Evolutionary conservation across 331 rosid species (phyloP).

Genomic region (Malus hybrid): DNA sequence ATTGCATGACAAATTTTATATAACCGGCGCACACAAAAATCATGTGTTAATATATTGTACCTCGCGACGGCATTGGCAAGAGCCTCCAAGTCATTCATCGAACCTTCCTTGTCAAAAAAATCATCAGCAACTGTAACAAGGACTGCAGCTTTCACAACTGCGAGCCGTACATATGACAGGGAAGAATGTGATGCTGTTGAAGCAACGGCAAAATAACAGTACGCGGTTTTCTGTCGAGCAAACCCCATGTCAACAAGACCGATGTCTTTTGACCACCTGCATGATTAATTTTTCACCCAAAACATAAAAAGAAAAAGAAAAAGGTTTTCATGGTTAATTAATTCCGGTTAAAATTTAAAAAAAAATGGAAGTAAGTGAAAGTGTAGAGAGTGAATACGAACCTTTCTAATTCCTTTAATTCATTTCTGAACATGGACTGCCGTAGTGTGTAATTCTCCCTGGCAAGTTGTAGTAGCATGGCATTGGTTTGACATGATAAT

Average conservation of each 20-base stretch:
- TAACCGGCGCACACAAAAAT: neutral
- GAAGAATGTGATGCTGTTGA: neutral
- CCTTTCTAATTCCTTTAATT: slow-evolving; percentile 2
- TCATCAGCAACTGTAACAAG: slow-evolving; percentile 24
- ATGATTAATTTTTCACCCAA: neutral
- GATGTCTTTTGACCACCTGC: slow-evolving; percentile 7
- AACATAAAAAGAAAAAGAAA: too few species aligned
- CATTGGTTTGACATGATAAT: neutral
- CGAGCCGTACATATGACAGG: neutral
- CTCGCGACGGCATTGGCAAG: slow-evolving; percentile 4
- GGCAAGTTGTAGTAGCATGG: slow-evolving; percentile 9
- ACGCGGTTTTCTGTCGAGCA: slow-evolving; percentile 11
- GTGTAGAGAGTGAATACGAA: neutral
- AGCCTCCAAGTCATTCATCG: slow-evolving; percentile 2
- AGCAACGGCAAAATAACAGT: slow-evolving; percentile 17
- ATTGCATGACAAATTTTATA: too few species aligned
- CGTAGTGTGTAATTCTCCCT: neutral
- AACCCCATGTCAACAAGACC: slow-evolving; percentile 11
- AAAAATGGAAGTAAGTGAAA: neutral
- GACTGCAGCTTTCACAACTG: neutral
- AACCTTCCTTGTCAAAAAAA: slow-evolving; percentile 15
- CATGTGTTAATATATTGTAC: neutral
- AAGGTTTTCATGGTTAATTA: too few species aligned
- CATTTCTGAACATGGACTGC: slow-evolving; percentile 10
- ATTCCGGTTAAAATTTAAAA: too few species aligned